These are phyloP conservation scores for Silene uniflora DNA, from an alignment of 148 eudicot species.

Conservation along the genomic window DNA sequence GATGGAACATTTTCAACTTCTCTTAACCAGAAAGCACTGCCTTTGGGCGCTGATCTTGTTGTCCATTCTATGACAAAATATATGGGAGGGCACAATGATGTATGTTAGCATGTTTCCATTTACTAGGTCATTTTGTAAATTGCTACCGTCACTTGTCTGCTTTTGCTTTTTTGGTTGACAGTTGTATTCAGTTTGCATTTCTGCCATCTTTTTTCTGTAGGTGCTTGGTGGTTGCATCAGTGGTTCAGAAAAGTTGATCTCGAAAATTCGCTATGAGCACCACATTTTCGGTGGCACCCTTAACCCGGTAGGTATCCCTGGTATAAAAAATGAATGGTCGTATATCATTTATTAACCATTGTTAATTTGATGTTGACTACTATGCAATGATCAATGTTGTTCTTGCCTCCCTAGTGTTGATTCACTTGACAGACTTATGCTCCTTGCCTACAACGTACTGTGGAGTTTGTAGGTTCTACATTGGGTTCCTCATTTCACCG, in stretches of 20 bases:
- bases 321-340: neutral
- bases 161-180: neutral
- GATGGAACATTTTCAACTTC: conserved; percentile 97
- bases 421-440: neutral
- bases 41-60: conserved; percentile 84
- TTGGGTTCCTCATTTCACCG: neutral
- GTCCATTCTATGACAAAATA: conserved; percentile 77
- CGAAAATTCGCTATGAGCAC: conserved; percentile 63
- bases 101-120: conserved; percentile 27
- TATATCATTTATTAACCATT: neutral
- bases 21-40: conserved; percentile 88
- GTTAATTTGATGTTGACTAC: neutral
- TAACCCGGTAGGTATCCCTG: conserved; percentile 62
- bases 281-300: conserved; percentile 87
- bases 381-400: neutral
- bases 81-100: conserved; percentile 84
- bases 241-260: conserved; percentile 58
- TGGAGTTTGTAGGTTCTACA: neutral
- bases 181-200: conserved; percentile 4
- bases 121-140: neutral
- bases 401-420: neutral
- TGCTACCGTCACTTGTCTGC: neutral
- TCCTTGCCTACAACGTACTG: neutral
- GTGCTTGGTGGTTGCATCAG: conserved; percentile 90
- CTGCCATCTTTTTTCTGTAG: conserved; percentile 30